Base-by-base conservation (phyloP, 441 rosid genomes). In the Biscutella auriculata region DNA sequence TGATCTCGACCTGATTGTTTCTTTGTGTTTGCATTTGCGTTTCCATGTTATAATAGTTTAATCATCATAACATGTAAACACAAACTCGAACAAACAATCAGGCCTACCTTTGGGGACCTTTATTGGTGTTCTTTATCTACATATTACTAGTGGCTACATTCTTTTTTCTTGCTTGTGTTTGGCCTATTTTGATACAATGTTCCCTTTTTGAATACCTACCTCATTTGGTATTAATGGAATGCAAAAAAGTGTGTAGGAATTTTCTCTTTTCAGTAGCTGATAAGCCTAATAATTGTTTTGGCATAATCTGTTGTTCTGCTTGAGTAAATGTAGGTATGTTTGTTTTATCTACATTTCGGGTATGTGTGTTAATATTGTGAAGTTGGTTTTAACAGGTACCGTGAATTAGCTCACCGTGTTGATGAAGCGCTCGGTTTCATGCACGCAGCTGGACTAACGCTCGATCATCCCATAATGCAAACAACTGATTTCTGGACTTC, bases 371-470 rank as follows among this genome's bases (percentile, higher is more conserved):
- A 4, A 43, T 1, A 35, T 26, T 9, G 3, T 28, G 52, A 7
- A 9, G 8, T 60, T 67, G 60, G 41, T 32, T 34, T 63, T 19
- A 4, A 19, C 34, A 88, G 94, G 77, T 88, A 85, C 74, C 82
- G 77, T 55, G 96, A 83, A 67, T 62, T 88, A 56, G 91, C 83
- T 10, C 56, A 71, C 66, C 73, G 85, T 26, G 95, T 88, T 9
- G 96, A 85, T 57, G 96, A 88, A 80, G 87, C 95, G 48, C 73
- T 88, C 47, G 96, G 96, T 25, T 88, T 88, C 73, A 88, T 88
- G 95, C 73, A 84, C 72, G 96, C 95, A 7, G 83, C 87, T 30
- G 95, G 95, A 55, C 84, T 88, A 42, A 81, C 87, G 5, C 67
- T 73, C 2, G 92, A 88, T 19, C 95, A 88, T 67, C 87, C 96